Conservation (phyloP, 345 rosid species). For the Erucastrum elatum region DNA sequence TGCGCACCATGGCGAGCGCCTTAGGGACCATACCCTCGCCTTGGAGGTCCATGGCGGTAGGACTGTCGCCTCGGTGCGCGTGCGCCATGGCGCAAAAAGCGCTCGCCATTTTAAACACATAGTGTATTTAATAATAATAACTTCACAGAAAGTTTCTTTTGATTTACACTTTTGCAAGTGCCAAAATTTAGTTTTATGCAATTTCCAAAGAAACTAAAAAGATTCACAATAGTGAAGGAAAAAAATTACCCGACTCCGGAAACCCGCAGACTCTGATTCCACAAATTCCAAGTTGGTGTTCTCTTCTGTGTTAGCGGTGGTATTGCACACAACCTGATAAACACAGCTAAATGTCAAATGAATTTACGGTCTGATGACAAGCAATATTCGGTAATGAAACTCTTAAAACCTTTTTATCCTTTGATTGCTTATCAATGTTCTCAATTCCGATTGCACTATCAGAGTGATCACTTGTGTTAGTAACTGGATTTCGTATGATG, state of each 20-base stretch:
- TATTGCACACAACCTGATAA: slow-evolving; percentile 52
- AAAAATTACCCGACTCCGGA: slow-evolving; percentile 67
- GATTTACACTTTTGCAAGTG: no score
- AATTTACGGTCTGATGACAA: slow-evolving; percentile 12
- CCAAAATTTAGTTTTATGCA: no score
- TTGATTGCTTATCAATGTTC: slow-evolving; percentile 60
- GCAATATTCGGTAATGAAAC: slow-evolving; percentile 3
- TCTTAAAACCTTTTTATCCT: slow-evolving; percentile 68
- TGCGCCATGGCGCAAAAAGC: no score
- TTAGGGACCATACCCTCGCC: no score
- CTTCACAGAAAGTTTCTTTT: no score
- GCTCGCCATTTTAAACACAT: no score
- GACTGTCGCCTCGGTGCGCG: no score
- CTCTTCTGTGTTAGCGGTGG: slow-evolving; percentile 56
- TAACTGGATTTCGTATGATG: slow-evolving; percentile 69
- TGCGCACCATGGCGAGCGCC: no score
- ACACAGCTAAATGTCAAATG: slow-evolving; percentile 23
- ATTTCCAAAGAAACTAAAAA: background rate
- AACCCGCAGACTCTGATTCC: slow-evolving; percentile 81
- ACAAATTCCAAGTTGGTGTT: slow-evolving; percentile 46
- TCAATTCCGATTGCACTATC: slow-evolving; percentile 58
- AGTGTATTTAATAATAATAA: no score
- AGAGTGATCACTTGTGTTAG: slow-evolving; percentile 45
- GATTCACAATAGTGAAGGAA: background rate
- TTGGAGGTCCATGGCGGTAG: no score